phyloP scores from a whole-genome alignment of 1,284 basidiomycete species.

The Apiotrichum montevideense region DNA sequence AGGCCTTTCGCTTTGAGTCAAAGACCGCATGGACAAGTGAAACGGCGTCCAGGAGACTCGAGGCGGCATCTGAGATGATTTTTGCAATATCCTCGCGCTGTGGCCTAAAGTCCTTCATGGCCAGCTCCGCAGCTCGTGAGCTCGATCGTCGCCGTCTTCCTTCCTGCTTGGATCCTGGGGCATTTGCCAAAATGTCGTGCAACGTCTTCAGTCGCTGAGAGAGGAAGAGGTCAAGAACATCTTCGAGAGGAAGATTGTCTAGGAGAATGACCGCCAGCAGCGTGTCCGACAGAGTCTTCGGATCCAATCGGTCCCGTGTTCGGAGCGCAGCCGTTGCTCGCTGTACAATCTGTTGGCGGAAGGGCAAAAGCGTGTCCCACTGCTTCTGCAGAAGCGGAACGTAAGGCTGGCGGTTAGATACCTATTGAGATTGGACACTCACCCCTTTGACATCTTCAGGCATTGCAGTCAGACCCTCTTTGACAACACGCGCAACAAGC shows the following conservation, averaged over 20 bases:
- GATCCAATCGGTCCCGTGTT: conserved; percentile 41
- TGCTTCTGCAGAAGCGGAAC: conserved; percentile 76
- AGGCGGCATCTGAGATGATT: conserved; percentile 32
- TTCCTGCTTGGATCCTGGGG: neutral
- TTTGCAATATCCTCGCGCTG: conserved; percentile 25
- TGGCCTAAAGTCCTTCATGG: neutral
- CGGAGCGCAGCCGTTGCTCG: conserved; percentile 69
- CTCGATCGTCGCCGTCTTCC: conserved; percentile 2
- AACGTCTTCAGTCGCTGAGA: conserved; percentile 65
- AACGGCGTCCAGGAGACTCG: conserved; percentile 34
- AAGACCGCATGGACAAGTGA: conserved; percentile 29
- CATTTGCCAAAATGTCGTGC: conserved; percentile 42
- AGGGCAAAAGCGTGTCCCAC: conserved; percentile 78
- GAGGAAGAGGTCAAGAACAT: conserved; percentile 64
- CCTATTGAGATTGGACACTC: conserved; percentile 4
- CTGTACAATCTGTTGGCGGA: conserved; percentile 75
- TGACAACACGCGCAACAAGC: conserved; percentile 71
- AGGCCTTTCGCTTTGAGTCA: conserved; percentile 13
- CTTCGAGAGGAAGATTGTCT: conserved; percentile 67
- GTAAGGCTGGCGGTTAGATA: conserved; percentile 26
- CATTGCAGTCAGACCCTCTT: conserved; percentile 35
- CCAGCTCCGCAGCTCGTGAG: neutral
- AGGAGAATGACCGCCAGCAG: conserved; percentile 74
- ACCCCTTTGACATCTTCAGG: conserved; percentile 30
- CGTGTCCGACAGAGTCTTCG: conserved; percentile 64